phyloP scores from a whole-genome alignment of 139 green algal species.

The Mychonastes homosphaera region DNA sequence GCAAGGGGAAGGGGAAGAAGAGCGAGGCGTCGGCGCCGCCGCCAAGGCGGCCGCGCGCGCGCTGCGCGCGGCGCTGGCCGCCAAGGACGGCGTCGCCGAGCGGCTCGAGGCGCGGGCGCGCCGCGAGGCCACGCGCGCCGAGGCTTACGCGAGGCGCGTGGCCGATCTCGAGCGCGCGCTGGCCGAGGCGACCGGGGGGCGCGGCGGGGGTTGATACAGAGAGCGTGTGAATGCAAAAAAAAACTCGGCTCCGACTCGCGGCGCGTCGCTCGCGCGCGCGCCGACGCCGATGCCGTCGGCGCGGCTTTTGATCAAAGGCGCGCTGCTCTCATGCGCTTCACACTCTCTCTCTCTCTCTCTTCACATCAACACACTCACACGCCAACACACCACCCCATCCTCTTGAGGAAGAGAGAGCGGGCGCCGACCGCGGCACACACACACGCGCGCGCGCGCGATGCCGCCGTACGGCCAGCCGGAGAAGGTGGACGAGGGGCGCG shows the following conservation, averaged over 20 bases:
- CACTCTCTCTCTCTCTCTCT: neutral
- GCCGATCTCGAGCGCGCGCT: constrained; percentile 18
- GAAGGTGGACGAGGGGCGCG: constrained; percentile 6
- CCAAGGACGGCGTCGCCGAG: constrained; percentile 37
- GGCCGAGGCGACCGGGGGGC: too few relatives aligned
- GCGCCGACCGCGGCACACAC: too few relatives aligned
- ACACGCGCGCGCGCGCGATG: too few relatives aligned
- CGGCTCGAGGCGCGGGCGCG: constrained; percentile 21
- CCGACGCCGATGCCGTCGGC: neutral
- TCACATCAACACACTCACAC: too few relatives aligned
- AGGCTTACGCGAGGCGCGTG: constrained; percentile 26
- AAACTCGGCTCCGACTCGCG: neutral
- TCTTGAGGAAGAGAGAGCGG: too few relatives aligned
- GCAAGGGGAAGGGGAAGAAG: neutral
- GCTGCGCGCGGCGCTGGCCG: constrained; percentile 37
- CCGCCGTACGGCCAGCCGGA: too few relatives aligned
- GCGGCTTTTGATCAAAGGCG: neutral
- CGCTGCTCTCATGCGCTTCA: neutral
- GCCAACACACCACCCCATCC: too few relatives aligned
- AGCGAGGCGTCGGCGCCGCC: neutral
- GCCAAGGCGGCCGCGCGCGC: constrained; percentile 3
- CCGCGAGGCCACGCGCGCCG: constrained; percentile 1
- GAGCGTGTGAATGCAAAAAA: too few relatives aligned
- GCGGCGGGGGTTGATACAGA: too few relatives aligned
- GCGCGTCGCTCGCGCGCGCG: neutral